Evolutionary conservation across 2,329 filamentous ascomycete species (phyloP), one percentile per base, ranked within the genome.

Genomic region (Rutstroemia sp.): DNA sequence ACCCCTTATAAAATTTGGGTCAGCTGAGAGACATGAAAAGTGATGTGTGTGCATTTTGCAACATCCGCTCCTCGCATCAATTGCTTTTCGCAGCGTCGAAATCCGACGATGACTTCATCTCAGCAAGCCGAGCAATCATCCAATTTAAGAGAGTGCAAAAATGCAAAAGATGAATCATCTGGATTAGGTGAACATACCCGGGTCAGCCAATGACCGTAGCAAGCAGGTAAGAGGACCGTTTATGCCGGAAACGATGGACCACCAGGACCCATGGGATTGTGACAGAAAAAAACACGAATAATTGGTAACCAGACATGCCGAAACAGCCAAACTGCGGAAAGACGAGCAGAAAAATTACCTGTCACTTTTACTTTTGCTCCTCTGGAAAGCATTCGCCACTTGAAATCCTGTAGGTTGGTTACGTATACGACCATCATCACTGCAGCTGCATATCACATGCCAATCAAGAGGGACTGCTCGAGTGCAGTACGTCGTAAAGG

Each of bases 31-130:
- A 49, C 8, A 25, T n/a, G 45, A 40, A 54, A 42, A 48, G 34
- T 54, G 45, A 54, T 54, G 21, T 34, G 52, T 40, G 45, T 34
- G 45, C 52, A 48, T 40, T 40, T 48, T 42, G 36, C 45, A 54
- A 48, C 23, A n/a, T 39, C 30, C 45, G 45, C n/a, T 27, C 27
- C 45, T 36, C 27, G 47, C 48, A 39, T 45, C 19, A 42, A 46
- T 46, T 46, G 16, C 47, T 51, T 25, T 56, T 56, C 53, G 39
- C 47, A 46, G 27, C 53, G 23, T 50, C 19, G 14, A 45, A 27
- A 50, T 51, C 53, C 10, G 17, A 44, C 38, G 46, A 55, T 51
- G 40, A 51, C 53, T 51, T 55, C 53, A 56, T 56, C 53, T 56
- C 36, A 48, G 47, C 53, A 50, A 42, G 46, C 53, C 44, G 39